phyloP scores from a whole-genome alignment of 1,284 basidiomycete species.

The Papiliotrema nemorosa region DNA sequence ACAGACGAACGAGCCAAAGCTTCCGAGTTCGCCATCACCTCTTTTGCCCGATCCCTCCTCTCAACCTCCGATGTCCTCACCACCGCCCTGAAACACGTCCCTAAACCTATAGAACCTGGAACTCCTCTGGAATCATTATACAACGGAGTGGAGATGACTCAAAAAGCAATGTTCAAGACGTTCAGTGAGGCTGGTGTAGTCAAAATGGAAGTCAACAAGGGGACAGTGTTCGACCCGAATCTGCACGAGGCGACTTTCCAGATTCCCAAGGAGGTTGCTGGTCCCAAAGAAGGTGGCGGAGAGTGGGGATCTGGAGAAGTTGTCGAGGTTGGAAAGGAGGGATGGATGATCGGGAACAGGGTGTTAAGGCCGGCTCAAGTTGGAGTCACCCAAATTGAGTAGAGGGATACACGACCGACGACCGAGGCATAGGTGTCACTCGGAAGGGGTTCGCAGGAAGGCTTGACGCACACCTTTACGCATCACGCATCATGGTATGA shows the following conservation, averaged over 20 bases:
- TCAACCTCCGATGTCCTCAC: conserved; percentile 88
- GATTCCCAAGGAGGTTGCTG: conserved; percentile 63
- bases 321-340: conserved; percentile 84
- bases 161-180: conserved; percentile 82
- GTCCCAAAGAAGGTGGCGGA: conserved; percentile 57
- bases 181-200: conserved; percentile 88
- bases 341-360: conserved; percentile 89
- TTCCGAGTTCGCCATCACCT: conserved; percentile 86
- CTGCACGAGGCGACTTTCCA: conserved; percentile 93
- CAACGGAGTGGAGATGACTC: conserved; percentile 87
- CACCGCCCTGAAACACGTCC: conserved; percentile 79
- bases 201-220: conserved; percentile 62
- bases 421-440: background rate
- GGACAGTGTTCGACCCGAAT: conserved; percentile 92
- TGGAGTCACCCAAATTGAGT: conserved; percentile 67
- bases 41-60: conserved; percentile 84
- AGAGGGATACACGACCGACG: conserved; percentile 7
- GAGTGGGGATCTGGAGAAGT: conserved; percentile 72
- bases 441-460: too few relatives aligned
- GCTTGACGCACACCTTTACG: too few relatives aligned
- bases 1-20: conserved; percentile 88
- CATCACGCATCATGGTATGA: too few relatives aligned
- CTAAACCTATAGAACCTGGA: conserved; percentile 52
- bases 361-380: conserved; percentile 93
- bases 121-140: conserved; percentile 66